phyloP scores from a whole-genome alignment of 805 yeast species.

The Starmerella sirachaensis region DNA sequence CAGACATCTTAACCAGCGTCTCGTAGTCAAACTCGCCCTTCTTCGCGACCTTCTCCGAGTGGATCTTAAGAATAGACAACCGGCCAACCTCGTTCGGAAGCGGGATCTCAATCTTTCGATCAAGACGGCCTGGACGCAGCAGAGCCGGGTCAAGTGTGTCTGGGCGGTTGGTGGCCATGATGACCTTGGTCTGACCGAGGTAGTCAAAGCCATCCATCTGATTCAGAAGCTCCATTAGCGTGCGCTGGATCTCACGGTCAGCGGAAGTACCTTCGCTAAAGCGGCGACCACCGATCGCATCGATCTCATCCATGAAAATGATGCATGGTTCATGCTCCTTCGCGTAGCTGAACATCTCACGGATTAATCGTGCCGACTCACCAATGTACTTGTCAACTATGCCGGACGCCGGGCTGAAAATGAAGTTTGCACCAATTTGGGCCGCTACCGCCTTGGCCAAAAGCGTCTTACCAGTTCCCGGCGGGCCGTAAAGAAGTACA shows the following conservation, averaged over 20 bases:
- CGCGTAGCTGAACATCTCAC: conserved; percentile 98
- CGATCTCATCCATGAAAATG: conserved; percentile 96
- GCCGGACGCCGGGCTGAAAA: conserved; percentile 96
- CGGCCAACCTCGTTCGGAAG: conserved; percentile 95
- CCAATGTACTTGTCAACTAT: conserved; percentile 97
- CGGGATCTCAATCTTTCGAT: conserved; percentile 89
- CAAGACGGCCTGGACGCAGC: conserved; percentile 93
- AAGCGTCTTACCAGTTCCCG: conserved; percentile 95
- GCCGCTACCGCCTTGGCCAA: conserved; percentile 98
- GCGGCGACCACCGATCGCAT: conserved; percentile 97
- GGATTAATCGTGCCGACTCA: conserved; percentile 87
- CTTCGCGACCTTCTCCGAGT: conserved; percentile 70
- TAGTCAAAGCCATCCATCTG: conserved; percentile 99
- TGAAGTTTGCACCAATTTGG: conserved; percentile 94
- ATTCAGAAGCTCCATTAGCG: conserved; percentile 89
- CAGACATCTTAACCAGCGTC: conserved; percentile 96
- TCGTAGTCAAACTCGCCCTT: conserved; percentile 95
- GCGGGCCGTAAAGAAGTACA: conserved; percentile 92
- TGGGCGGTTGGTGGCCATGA: conserved; percentile 99
- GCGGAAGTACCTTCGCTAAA: conserved; percentile 97
- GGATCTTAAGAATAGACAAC: conserved; percentile 86
- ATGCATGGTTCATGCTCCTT: conserved; percentile 97
- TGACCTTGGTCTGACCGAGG: conserved; percentile 90
- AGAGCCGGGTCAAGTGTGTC: conserved; percentile 96
- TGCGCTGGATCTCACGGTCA: conserved; percentile 96